Percentiles rank a stretch among this genome's conserved stretches.
phyloP scores from a whole-genome alignment of 306 rosid species.

The Trifolium subterraneum region DNA sequence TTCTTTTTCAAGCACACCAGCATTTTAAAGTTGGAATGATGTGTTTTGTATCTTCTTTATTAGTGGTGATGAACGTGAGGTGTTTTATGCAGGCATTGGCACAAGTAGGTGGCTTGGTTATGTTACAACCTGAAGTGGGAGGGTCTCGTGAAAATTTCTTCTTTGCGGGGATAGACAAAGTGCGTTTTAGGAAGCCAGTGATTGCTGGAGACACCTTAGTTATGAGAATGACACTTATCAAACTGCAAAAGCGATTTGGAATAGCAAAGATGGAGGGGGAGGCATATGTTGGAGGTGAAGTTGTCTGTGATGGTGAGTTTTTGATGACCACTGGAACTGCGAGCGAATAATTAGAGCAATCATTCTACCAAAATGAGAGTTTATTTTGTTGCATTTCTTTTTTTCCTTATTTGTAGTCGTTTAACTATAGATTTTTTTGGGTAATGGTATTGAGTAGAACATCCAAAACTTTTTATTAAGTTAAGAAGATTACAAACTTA shows the following conservation, averaged over 20 bases:
- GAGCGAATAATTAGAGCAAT: conserved; percentile 37
- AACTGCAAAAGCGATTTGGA: conserved; percentile 81
- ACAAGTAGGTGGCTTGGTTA: conserved; percentile 86
- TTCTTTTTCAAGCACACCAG: too few relatives aligned
- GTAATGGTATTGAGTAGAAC: neutral
- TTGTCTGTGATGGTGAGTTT: conserved; percentile 86
- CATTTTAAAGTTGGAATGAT: neutral
- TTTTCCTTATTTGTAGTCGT: conserved; percentile 13
- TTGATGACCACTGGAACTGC: conserved; percentile 71
- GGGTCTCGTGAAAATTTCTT: conserved; percentile 77
- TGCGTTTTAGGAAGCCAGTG: conserved; percentile 84
- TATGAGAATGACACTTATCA: conserved; percentile 78
- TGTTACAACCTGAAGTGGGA: conserved; percentile 86
- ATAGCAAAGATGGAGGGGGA: conserved; percentile 90
- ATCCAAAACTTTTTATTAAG: neutral
- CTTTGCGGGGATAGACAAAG: conserved; percentile 89
- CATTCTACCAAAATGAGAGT: neutral
- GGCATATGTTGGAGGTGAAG: conserved; percentile 82
- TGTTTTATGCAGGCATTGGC: conserved; percentile 73
- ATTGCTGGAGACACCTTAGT: conserved; percentile 86
- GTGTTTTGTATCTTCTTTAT: conserved; percentile 6
- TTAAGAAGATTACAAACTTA: too few relatives aligned
- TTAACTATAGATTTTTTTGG: neutral
- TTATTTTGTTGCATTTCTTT: conserved; percentile 36
- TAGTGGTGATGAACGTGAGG: conserved; percentile 18